Base-by-base conservation (phyloP, 2,329 filamentous ascomycete genomes). In the Rhexocercosporidium sp. region DNA sequence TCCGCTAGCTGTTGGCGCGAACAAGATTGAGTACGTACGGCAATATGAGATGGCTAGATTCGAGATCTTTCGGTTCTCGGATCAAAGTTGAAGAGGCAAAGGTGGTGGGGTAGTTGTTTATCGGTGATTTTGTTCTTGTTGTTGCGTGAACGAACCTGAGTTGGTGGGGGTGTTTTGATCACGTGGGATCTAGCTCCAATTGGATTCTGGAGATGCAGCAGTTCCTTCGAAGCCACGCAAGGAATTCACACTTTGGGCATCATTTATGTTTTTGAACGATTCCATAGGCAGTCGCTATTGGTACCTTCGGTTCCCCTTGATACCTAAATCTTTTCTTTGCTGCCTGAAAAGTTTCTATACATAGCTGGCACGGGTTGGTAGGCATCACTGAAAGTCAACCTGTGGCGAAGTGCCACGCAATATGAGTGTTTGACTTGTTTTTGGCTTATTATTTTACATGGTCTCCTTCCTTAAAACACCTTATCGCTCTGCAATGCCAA, bases 371-470 rank as follows among this genome's bases (percentile, higher is more conserved):
- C 18, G 54, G 37, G 27, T 27, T 27, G 20, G 14, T 49, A 51
- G 22, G 41, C 39, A 63, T 59, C 59, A 67, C 29, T 56, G n/a
- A 47, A 22, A 54, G 59, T 46, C 18, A 44, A 44, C 47, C 47
- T 59, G 64, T 59, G 56, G 64, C 57, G 47, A 68, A 54, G 39
- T 44, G 66, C 61, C 63, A 68, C 66, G 66, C 59, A 59, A 59
- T 64, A 59, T 68, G 22, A 64, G 7, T 65, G n/a, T 74, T 73
- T 70, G 49, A 66, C 22, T 62, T 72, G 65, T 71, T 74, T 73
- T 73, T 73, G 68, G 34, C 44, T 69, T 63, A 71, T 73, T 76
- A 75, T 70, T 73, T 66, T 76, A 74, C 71, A 74, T 72, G 41
- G 62, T 68, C 59, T 68, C 65, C 65, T 34, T 68, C 62, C 69